Evolutionary conservation across 306 rosid genomes (phyloP).

Genomic region (Mimosa bimucronata): DNA sequence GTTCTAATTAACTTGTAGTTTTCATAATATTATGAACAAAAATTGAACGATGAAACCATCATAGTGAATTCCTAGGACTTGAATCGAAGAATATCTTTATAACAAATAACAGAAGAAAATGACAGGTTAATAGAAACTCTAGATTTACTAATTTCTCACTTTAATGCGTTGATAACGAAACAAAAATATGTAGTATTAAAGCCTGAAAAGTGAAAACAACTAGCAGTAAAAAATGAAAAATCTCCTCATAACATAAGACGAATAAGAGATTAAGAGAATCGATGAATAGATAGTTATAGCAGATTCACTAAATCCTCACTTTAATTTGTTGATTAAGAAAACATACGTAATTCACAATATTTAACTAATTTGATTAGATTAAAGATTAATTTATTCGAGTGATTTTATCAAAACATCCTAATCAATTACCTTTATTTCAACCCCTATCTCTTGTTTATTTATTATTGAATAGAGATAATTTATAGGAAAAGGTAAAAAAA

Average conservation of each 20-base stretch:
- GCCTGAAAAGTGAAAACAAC: neutral
- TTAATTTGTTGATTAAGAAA: neutral
- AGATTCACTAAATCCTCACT: neutral
- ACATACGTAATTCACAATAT: neutral
- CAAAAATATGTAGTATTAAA: conserved; percentile 15
- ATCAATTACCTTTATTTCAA: too few species aligned
- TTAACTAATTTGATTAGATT: too few species aligned
- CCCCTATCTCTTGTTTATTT: too few species aligned
- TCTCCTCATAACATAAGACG: neutral
- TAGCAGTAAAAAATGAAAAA: neutral
- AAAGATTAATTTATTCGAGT: too few species aligned
- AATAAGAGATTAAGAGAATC: neutral
- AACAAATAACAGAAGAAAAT: neutral
- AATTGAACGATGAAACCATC: neutral
- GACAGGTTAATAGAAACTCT: neutral
- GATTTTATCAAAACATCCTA: too few species aligned
- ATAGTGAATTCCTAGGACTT: neutral
- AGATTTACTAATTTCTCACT: neutral
- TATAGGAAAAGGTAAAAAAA: too few species aligned
- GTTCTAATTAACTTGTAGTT: neutral
- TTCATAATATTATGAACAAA: neutral
- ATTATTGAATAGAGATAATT: too few species aligned
- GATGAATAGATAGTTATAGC: neutral
- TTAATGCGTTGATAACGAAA: neutral
- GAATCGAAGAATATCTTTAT: neutral